Evolutionary conservation across 2,329 filamentous ascomycete species (phyloP).

Genomic region (Moelleriella libera): DNA sequence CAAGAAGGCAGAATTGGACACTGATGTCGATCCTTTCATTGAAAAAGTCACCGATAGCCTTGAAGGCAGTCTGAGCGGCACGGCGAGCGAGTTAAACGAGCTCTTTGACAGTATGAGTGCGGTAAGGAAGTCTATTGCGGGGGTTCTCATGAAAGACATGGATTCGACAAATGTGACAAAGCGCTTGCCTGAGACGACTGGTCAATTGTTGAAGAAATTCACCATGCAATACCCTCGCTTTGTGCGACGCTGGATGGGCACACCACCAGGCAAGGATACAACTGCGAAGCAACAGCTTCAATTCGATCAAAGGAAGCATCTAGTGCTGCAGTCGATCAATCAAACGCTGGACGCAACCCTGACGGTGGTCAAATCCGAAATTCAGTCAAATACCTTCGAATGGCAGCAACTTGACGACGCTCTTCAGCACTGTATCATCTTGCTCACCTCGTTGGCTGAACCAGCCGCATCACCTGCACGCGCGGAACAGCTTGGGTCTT

Average conservation of each 20-base stretch:
- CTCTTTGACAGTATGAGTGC: slow-evolving; percentile 41
- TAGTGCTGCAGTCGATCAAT: slow-evolving; percentile 35
- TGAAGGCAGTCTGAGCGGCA: slow-evolving; percentile 46
- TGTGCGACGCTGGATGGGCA: slow-evolving; percentile 46
- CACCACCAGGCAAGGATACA: slow-evolving; percentile 34
- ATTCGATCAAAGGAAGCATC: slow-evolving; percentile 44
- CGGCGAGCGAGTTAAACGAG: slow-evolving; percentile 44
- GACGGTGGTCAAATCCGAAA: slow-evolving; percentile 37
- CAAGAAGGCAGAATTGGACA: slow-evolving; percentile 23
- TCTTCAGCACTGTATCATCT: slow-evolving; percentile 38
- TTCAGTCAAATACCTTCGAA: slow-evolving; percentile 29
- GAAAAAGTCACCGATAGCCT: slow-evolving; percentile 36
- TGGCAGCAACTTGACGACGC: slow-evolving; percentile 44
- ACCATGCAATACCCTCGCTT: slow-evolving; percentile 46
- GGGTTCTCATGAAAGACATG: slow-evolving; percentile 23
- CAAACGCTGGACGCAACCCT: slow-evolving; percentile 47
- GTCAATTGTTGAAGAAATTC: slow-evolving; percentile 36
- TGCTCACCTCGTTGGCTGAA: slow-evolving; percentile 39
- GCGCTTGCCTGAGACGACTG: slow-evolving; percentile 9
- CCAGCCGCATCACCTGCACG: slow-evolving; percentile 14
- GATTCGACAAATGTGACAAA: slow-evolving; percentile 7
- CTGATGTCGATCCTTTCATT: slow-evolving; percentile 26
- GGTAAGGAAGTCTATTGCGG: slow-evolving; percentile 39
- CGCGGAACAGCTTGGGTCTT: slow-evolving; percentile 23
- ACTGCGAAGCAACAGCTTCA: slow-evolving; percentile 43